These are phyloP conservation scores for Corylus americana DNA, from an alignment of 306 rosid species.

Conservation along the genomic window DNA sequence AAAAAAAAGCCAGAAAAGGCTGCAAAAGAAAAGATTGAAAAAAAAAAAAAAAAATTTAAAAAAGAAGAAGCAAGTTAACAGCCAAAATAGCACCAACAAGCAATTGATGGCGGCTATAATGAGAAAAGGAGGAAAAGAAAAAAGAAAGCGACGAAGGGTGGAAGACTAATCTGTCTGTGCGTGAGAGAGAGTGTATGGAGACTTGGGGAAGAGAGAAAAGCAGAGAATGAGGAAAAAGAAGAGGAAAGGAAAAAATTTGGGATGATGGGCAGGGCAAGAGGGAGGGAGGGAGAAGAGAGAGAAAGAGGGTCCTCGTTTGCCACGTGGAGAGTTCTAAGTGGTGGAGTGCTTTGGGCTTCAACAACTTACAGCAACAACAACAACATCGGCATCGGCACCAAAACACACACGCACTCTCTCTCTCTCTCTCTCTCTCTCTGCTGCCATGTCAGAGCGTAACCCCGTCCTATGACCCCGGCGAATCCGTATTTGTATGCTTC, in stretches of 20 bases:
- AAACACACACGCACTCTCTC: constrained; percentile 4
- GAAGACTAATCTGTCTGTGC: neutral
- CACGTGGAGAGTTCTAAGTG: constrained; percentile 59
- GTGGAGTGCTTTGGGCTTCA: constrained; percentile 37
- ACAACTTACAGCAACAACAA: constrained; percentile 39
- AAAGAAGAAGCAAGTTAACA: neutral
- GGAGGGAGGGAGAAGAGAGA: neutral
- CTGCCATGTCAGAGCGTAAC: constrained; percentile 95
- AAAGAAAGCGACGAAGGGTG: neutral
- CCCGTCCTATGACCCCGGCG: constrained; percentile 94
- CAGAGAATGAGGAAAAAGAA: neutral
- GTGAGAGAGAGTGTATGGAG: neutral
- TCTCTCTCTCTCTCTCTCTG: constrained; percentile 44
- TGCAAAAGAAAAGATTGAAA: neutral
- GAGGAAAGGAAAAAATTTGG: neutral
- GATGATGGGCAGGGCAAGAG: neutral
- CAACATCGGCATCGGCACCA: constrained; percentile 33
- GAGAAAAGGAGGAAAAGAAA: constrained; percentile 8
- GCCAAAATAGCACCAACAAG: constrained; percentile 1
- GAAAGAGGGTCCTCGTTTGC: constrained; percentile 28
- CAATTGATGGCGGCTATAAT: constrained; percentile 13
- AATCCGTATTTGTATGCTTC: constrained; percentile 72
- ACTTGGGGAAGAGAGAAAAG: neutral
- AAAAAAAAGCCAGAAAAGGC: neutral
- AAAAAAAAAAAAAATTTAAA: neutral